A percentile compares a stretch with the other conserved stretches of the same genome.
phyloP scores from a whole-genome alignment of 78 protist species.

The Emiliania huxleyi region DNA sequence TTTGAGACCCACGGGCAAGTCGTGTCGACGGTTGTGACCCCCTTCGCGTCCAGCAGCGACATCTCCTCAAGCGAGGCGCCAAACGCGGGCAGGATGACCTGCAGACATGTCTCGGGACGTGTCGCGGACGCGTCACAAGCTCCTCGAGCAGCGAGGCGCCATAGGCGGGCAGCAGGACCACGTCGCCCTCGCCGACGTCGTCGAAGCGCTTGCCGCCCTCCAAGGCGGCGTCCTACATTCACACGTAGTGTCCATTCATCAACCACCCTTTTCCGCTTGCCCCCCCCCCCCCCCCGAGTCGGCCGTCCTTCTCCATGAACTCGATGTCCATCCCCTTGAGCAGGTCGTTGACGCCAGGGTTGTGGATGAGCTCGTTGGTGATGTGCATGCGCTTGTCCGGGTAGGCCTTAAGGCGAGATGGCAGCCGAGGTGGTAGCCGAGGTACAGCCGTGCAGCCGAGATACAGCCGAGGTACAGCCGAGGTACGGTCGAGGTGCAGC shows the following conservation, averaged over 20 bases:
- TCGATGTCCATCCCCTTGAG: conserved; percentile 14
- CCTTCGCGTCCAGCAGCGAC: conserved; percentile 31
- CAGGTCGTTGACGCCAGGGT: conserved; percentile 43
- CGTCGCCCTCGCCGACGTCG: not conserved
- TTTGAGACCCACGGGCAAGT: conserved; percentile 65
- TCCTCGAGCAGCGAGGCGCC: too few species aligned
- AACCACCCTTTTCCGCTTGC: not conserved
- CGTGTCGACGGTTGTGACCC: conserved; percentile 47
- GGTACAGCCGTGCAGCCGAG: too few species aligned
- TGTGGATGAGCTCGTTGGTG: conserved; percentile 62
- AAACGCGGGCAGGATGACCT: too few species aligned
- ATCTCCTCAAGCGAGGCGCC: conserved; percentile 58
- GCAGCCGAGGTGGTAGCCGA: too few species aligned
- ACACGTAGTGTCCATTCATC: not conserved
- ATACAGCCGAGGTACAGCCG: too few species aligned
- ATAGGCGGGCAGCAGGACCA: conserved; percentile 52
- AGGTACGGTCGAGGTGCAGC: too few species aligned
- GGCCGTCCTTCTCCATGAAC: conserved; percentile 10
- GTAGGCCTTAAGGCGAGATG: too few species aligned
- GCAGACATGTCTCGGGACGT: too few species aligned
- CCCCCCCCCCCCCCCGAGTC: too few species aligned
- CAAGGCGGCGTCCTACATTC: too few species aligned
- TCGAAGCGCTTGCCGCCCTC: not conserved
- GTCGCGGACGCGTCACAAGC: too few species aligned
- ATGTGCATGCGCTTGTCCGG: conserved; percentile 30